A percentile compares a stretch with the other conserved stretches of the same genome.
These are phyloP conservation scores for Rhodotorula kratochvilovae DNA, from an alignment of 768 basidiomycete genomes.

Conservation along the genomic window DNA sequence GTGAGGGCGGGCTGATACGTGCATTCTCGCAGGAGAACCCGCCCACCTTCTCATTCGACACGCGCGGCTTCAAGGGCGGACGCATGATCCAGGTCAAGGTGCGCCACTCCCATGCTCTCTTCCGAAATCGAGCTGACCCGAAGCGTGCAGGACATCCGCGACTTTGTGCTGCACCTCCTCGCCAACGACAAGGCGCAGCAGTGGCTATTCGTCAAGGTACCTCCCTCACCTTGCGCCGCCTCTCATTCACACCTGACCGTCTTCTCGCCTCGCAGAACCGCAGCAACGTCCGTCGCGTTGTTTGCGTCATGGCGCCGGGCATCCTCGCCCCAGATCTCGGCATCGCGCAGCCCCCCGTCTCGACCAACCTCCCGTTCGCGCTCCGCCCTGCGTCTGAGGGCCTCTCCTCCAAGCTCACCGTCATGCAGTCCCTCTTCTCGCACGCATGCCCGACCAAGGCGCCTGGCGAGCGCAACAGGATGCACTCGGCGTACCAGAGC, in stretches of 20 bases:
- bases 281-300: slow-evolving; percentile 68
- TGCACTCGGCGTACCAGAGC: slow-evolving; percentile 77
- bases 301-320: slow-evolving; percentile 78
- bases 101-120: slow-evolving; percentile 44
- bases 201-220: slow-evolving; percentile 79
- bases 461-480: slow-evolving; percentile 75
- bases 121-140: not conserved
- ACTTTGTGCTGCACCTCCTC: slow-evolving; percentile 73
- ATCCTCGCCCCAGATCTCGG: slow-evolving; percentile 65
- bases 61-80: slow-evolving; percentile 68
- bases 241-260: not conserved
- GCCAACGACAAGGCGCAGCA: slow-evolving; percentile 77
- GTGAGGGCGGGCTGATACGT: too few relatives aligned
- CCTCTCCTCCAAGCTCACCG: slow-evolving; percentile 53
- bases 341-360: slow-evolving; percentile 59
- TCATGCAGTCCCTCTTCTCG: slow-evolving; percentile 67
- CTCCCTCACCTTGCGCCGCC: slow-evolving; percentile 30
- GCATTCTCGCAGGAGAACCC: slow-evolving; percentile 51
- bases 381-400: slow-evolving; percentile 47
- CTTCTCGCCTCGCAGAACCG: slow-evolving; percentile 57
- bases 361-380: slow-evolving; percentile 57
- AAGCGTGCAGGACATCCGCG: slow-evolving; percentile 69
- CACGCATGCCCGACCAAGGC: slow-evolving; percentile 90
- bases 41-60: slow-evolving; percentile 76
- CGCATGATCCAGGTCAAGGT: slow-evolving; percentile 78